Evolutionary conservation across 139 green algal species (phyloP).

Genomic region (Asterochloris sp.): DNA sequence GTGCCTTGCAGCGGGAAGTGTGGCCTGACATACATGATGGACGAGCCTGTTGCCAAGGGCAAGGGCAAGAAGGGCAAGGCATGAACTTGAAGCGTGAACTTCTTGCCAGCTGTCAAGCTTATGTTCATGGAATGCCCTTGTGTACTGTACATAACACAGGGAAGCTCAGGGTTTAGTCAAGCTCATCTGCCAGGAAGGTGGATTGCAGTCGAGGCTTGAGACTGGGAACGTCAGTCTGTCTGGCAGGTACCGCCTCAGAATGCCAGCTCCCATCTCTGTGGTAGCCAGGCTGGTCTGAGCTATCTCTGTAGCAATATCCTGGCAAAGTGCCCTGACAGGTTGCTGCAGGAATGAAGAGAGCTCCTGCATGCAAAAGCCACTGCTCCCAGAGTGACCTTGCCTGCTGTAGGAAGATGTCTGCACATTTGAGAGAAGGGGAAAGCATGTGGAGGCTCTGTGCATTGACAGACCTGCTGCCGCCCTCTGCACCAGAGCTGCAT

Average conservation of each 20-base stretch:
- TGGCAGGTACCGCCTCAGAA: background rate
- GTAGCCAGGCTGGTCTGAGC: background rate
- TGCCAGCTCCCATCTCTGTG: background rate
- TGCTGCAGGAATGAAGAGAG: background rate
- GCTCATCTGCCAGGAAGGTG: no score
- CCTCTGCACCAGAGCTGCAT: background rate
- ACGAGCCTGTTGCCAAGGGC: constrained; percentile 20
- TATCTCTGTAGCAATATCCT: background rate
- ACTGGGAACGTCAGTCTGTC: no score
- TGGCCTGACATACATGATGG: constrained; percentile 72
- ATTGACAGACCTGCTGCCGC: background rate
- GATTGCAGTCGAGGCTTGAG: no score
- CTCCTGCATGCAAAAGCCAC: background rate
- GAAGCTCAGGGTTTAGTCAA: no score
- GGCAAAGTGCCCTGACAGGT: background rate
- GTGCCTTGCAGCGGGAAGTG: constrained; percentile 85
- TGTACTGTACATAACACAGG: no score
- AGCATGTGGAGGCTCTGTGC: background rate
- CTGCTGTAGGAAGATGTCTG: background rate
- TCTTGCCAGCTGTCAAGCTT: no score
- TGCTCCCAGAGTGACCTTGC: no score
- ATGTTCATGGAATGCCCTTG: no score
- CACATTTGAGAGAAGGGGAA: background rate
- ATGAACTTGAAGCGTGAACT: no score
- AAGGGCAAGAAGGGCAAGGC: no score